phyloP scores from a whole-genome alignment of 2,329 filamentous ascomycete genomes.

The Penicillium sp. region DNA sequence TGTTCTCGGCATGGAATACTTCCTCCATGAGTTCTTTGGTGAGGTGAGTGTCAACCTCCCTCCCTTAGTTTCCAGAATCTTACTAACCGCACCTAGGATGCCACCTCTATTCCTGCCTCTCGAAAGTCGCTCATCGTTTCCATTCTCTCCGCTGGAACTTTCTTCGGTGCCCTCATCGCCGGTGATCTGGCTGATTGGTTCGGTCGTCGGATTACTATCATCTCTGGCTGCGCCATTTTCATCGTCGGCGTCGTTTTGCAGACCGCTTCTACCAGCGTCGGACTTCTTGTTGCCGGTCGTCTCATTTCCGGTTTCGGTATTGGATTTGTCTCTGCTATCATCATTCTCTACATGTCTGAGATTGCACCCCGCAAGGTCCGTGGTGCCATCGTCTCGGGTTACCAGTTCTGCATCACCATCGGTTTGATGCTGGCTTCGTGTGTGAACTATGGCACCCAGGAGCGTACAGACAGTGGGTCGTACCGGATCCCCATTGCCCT shows the following conservation, averaged over 20 bases:
- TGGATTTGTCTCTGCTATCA: slow-evolving; percentile 69
- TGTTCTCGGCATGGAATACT: slow-evolving; percentile 45
- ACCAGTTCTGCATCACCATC: slow-evolving; percentile 75
- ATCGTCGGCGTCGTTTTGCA: slow-evolving; percentile 60
- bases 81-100: slow-evolving; percentile 11
- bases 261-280: slow-evolving; percentile 48
- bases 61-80: background rate
- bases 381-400: slow-evolving; percentile 69
- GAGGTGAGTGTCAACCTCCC: slow-evolving; percentile 20
- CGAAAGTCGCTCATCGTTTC: slow-evolving; percentile 60
- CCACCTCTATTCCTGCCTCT: slow-evolving; percentile 33
- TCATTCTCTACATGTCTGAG: slow-evolving; percentile 82
- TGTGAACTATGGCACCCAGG: slow-evolving; percentile 63
- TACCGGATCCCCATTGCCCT: slow-evolving; percentile 75
- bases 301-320: slow-evolving; percentile 68
- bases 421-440: slow-evolving; percentile 66
- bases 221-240: slow-evolving; percentile 64
- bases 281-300: slow-evolving; percentile 62
- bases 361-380: slow-evolving; percentile 65
- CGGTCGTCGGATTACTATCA: slow-evolving; percentile 57
- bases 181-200: slow-evolving; percentile 69
- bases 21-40: slow-evolving; percentile 36
- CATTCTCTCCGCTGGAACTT: slow-evolving; percentile 68
- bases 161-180: slow-evolving; percentile 68
- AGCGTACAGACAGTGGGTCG: slow-evolving; percentile 53